Base-by-base conservation (phyloP, 1,284 basidiomycete species). In the Tilletiaria anomala region DNA sequence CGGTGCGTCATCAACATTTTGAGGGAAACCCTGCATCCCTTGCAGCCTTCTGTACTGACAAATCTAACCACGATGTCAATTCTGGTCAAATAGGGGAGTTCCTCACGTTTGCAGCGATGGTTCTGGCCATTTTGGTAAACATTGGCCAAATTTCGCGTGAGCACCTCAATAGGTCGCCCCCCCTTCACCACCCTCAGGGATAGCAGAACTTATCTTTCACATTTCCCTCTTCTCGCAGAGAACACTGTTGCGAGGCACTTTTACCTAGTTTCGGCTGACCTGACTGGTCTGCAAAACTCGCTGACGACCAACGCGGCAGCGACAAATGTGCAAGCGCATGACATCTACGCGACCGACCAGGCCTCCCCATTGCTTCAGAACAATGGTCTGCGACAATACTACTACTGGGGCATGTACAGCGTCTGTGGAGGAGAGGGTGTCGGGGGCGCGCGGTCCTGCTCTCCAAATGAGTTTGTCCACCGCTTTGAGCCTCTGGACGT, bases 31-130 rank as follows among this genome's bases (percentile, higher is more conserved):
- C n/a, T n/a, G n/a, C n/a, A n/a, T n/a, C n/a, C n/a, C n/a, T n/a
- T n/a, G n/a, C n/a, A n/a, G n/a, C n/a, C n/a, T n/a, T n/a, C n/a
- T n/a, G n/a, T n/a, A n/a, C n/a, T n/a, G n/a, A n/a, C n/a, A n/a
- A n/a, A n/a, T n/a, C n/a, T n/a, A n/a, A n/a, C n/a, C n/a, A n/a
- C n/a, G n/a, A n/a, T n/a, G n/a, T n/a, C n/a, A n/a, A n/a, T n/a
- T n/a, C n/a, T n/a, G n/a, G n/a, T n/a, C n/a, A n/a, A n/a, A n/a
- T 55, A 53, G 61, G 54, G 38, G 54, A 61, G 38, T 56, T 65
- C 44, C 53, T 65, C 18, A 51, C 58, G 16, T 64, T 65, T 35
- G 45, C 51, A 21, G 62, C 62, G 10, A 56, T 58, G 33, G 47
- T 55, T 24, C 48, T 65, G 17, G 46, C 43, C 22, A 54, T 65